phyloP scores from a whole-genome alignment of 2,329 filamentous ascomycete genomes.

The Chrysoporthe deuterocubensis region DNA sequence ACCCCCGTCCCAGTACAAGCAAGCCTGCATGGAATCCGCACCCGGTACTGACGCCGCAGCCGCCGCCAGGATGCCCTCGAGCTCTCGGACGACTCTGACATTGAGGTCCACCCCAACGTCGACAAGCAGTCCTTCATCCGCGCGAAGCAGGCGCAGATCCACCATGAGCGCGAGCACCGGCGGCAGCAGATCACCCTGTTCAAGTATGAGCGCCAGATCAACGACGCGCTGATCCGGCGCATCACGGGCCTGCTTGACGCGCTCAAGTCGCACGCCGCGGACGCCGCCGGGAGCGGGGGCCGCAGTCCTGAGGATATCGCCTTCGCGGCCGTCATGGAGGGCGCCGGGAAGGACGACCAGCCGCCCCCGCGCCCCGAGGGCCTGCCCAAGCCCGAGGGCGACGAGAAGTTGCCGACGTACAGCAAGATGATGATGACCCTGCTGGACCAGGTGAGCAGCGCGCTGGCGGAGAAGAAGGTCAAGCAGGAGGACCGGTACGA shows the following conservation, averaged over 20 bases:
- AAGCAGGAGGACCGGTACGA: slow-evolving; percentile 67
- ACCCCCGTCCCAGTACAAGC: background rate
- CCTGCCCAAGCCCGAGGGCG: slow-evolving; percentile 70
- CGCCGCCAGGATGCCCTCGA: slow-evolving; percentile 78
- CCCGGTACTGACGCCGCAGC: slow-evolving; percentile 55
- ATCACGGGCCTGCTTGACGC: slow-evolving; percentile 79
- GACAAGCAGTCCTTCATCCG: slow-evolving; percentile 98
- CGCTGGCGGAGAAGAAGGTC: slow-evolving; percentile 76
- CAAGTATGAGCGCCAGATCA: slow-evolving; percentile 91
- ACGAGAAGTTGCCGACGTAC: slow-evolving; percentile 76
- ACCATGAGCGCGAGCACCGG: slow-evolving; percentile 84
- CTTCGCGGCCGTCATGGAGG: slow-evolving; percentile 88
- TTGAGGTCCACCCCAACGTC: slow-evolving; percentile 98
- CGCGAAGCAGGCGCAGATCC: slow-evolving; percentile 96
- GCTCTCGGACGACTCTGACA: slow-evolving; percentile 96
- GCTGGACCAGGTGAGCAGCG: slow-evolving; percentile 87
- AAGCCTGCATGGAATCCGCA: slow-evolving; percentile 8
- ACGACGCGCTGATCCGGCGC: slow-evolving; percentile 84
- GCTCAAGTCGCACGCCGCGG: slow-evolving; percentile 73
- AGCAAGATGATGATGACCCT: slow-evolving; percentile 99
- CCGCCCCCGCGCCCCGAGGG: slow-evolving; percentile 77
- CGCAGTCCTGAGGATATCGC: slow-evolving; percentile 78
- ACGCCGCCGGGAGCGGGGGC: slow-evolving; percentile 61
- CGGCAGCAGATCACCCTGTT: slow-evolving; percentile 87
- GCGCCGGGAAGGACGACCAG: slow-evolving; percentile 71